phyloP scores from a whole-genome alignment of 768 basidiomycete genomes.

The Pleurotus eryngii region DNA sequence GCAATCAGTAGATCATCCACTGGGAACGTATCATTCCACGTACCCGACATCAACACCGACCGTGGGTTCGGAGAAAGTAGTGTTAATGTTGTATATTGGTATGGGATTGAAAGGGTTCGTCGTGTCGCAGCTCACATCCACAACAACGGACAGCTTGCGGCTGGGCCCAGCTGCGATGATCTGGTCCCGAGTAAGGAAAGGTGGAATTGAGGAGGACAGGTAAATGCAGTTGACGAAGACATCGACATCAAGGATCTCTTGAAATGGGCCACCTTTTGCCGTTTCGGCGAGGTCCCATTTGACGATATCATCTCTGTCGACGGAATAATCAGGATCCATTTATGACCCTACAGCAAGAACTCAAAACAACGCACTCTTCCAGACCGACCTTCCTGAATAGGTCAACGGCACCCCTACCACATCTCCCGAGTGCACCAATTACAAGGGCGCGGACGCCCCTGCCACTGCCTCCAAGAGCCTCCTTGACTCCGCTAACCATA shows the following conservation, averaged over 20 bases:
- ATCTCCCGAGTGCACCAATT: slow-evolving; percentile 93
- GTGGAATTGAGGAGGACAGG: slow-evolving; percentile 78
- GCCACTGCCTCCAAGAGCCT: slow-evolving; percentile 60
- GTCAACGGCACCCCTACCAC: slow-evolving; percentile 92
- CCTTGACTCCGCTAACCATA: slow-evolving; percentile 77
- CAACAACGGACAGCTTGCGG: slow-evolving; percentile 76
- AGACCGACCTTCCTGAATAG: slow-evolving; percentile 96
- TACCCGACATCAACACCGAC: slow-evolving; percentile 81
- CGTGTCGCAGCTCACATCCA: slow-evolving; percentile 98
- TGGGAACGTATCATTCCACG: slow-evolving; percentile 25
- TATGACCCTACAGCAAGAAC: too few relatives aligned
- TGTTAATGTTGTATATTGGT: slow-evolving; percentile 92
- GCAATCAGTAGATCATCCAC: not conserved
- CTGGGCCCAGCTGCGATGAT: slow-evolving; percentile 67
- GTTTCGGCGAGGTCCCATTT: slow-evolving; percentile 99
- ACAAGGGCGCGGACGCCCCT: slow-evolving; percentile 84
- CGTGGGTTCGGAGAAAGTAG: slow-evolving; percentile 89
- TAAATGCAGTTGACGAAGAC: slow-evolving; percentile 99
- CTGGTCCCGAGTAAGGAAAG: slow-evolving; percentile 73
- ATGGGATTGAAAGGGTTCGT: slow-evolving; percentile 98
- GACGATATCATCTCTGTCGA: slow-evolving; percentile 77
- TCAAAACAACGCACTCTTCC: slow-evolving; percentile 61
- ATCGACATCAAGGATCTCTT: slow-evolving; percentile 93
- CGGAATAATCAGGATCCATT: not conserved
- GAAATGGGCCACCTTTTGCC: slow-evolving; percentile 93